A percentile compares a stretch with the other conserved stretches of the same genome.
Evolutionary conservation across 768 basidiomycete genomes (phyloP).

Genomic region (Boletus reticuloceps): DNA sequence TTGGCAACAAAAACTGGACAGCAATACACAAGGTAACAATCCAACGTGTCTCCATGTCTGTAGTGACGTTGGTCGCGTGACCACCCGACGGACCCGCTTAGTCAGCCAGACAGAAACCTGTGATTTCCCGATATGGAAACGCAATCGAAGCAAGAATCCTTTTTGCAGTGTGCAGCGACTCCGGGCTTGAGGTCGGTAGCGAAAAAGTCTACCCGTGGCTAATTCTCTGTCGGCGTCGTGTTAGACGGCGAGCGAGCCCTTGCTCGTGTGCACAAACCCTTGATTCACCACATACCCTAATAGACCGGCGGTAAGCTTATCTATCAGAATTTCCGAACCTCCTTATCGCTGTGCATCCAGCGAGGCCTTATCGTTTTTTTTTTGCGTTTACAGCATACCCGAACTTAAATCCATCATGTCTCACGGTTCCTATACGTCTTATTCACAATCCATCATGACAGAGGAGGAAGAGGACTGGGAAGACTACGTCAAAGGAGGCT

Average conservation of each 20-base stretch:
- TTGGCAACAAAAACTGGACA: no score
- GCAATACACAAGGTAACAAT: no score
- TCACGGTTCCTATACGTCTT: constrained; percentile 73
- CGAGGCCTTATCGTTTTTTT: constrained; percentile 28
- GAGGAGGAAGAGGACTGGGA: constrained; percentile 95
- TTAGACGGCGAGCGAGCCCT: not conserved
- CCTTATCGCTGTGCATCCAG: constrained; percentile 29
- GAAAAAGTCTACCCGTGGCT: not conserved
- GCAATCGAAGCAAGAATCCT: not conserved
- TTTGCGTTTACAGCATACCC: constrained; percentile 33
- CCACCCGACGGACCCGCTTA: constrained; percentile 11
- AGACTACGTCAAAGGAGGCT: constrained; percentile 80
- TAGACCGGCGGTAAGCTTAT: constrained; percentile 31
- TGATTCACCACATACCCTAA: constrained; percentile 22
- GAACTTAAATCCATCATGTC: constrained; percentile 46
- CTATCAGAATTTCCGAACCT: constrained; percentile 25
- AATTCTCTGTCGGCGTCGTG: not conserved
- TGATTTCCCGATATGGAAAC: constrained; percentile 18
- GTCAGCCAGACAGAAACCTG: constrained; percentile 19
- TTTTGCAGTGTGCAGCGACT: constrained; percentile 8
- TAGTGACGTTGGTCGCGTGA: constrained; percentile 14
- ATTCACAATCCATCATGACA: constrained; percentile 75
- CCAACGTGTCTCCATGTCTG: no score
- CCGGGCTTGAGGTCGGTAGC: no score
- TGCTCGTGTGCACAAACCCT: not conserved